Percentiles rank a stretch among this genome's conserved stretches.
phyloP scores from a whole-genome alignment of 208 protist genomes.

The Acanthamoeba healyi region DNA sequence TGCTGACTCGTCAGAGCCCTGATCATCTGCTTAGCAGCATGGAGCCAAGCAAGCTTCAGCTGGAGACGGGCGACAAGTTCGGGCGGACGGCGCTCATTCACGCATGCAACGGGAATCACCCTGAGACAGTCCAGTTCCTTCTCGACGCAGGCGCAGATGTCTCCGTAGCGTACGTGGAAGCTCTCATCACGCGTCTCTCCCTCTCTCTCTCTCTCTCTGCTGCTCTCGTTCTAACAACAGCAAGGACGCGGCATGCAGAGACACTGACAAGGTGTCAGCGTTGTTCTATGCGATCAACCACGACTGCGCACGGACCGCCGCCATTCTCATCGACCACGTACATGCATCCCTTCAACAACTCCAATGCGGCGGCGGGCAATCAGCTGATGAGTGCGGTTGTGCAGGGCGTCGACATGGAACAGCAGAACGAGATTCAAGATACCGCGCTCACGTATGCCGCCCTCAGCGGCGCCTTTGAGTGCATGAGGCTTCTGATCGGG shows the following conservation, averaged over 20 bases:
- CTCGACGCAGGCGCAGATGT: neutral
- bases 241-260: no score
- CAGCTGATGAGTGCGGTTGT: no score
- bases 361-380: no score
- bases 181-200: no score
- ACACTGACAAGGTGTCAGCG: no score
- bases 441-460: conserved; percentile 20
- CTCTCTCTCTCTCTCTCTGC: no score
- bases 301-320: neutral
- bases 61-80: neutral
- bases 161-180: neutral
- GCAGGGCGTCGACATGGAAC: conserved; percentile 13
- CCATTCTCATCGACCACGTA: conserved; percentile 14
- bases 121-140: neutral
- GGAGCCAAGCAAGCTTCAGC: neutral
- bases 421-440: neutral
- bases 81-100: conserved; percentile 21
- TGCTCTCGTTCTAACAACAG: no score
- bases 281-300: conserved; percentile 28
- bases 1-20: neutral
- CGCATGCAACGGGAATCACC: neutral
- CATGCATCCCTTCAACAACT: neutral
- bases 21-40: no score
- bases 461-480: conserved; percentile 13
- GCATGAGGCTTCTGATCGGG: conserved; percentile 27